These are phyloP conservation scores for Aspergillus pseudoterreus DNA, from an alignment of 2,329 filamentous ascomycete genomes.

Conservation along the genomic window DNA sequence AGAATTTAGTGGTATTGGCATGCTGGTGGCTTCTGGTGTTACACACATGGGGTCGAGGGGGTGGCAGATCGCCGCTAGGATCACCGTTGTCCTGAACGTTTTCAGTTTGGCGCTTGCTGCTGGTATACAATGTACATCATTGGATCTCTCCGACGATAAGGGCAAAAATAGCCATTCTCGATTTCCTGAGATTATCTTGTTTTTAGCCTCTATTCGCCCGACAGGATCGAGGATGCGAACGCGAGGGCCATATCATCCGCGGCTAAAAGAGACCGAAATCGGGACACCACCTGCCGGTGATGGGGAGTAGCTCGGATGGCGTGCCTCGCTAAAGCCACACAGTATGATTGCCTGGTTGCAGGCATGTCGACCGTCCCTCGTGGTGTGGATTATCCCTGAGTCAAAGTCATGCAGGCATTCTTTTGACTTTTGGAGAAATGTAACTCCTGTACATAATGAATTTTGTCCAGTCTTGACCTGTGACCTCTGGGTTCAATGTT, in stretches of 20 bases:
- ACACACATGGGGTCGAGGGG: conserved; percentile 9
- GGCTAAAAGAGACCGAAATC: background rate
- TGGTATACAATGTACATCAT: background rate
- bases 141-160: background rate
- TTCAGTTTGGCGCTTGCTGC: conserved; percentile 1
- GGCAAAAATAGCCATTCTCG: too few relatives aligned
- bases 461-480: too few relatives aligned
- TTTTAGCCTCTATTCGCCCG: too few relatives aligned
- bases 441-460: too few relatives aligned
- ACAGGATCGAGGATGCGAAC: too few relatives aligned
- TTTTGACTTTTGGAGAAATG: background rate
- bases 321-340: conserved; percentile 2
- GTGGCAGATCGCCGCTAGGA: conserved; percentile 31
- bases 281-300: background rate
- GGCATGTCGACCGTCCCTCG: too few relatives aligned
- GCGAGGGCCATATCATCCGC: background rate
- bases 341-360: too few relatives aligned
- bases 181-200: too few relatives aligned
- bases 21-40: conserved; percentile 10
- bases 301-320: conserved; percentile 8
- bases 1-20: conserved; percentile 6
- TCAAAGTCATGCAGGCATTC: background rate
- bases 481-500: too few relatives aligned
- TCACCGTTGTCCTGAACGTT: conserved; percentile 19
- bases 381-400: background rate